Evolutionary conservation across 768 basidiomycete species (phyloP), one percentile per base, ranked within the genome.

Genomic region (Strobilomyces echinocephalus): DNA sequence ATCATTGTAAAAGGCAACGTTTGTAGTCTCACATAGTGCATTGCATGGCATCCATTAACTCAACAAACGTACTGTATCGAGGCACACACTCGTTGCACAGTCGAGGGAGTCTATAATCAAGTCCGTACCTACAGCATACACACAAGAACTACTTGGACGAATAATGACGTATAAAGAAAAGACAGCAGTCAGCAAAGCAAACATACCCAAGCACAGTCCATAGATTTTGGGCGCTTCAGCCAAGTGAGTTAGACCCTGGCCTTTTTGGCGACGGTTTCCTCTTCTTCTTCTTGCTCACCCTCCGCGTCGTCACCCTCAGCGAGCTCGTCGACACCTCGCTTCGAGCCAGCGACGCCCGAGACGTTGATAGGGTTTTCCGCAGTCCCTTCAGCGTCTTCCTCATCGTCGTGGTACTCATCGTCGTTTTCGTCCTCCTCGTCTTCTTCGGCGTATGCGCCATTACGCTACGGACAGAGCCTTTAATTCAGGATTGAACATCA

Each of bases 281-380:
- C 58, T 20, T 1, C 58, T 0, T 48, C 47, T 0, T 54, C 56
- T 2, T 56, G 66, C 0, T 61, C 68, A 10, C 42, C 50, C 10
- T 21, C 15, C 5, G 24, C 46, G 21, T 20, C 46, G 21, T 55
- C 53, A 4, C 21, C 57, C 11, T 57, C 62, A 7, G 30, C 18
- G 33, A 69, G 58, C 8, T 65, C 68, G 16, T 63, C 63, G 12
- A 10, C 68, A 2, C 55, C 40, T 24, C 68, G 67, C 50, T 69
- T 69, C 28, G 60, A 58, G 47, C 69, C 63, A 3, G 50, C 50
- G 28, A 46, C 48, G n/a, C 12, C 12, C 7, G 54, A 50, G 20
- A 60, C 38, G 44, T 60, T 46, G 36, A 38, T 61, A 8, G 47
- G 51, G 33, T 58, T 46, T 45, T 54, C 55, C 2, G 21, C 61